These are phyloP conservation scores for Neobulgaria alba DNA, from an alignment of 2,329 filamentous ascomycete genomes.

Conservation along the genomic window DNA sequence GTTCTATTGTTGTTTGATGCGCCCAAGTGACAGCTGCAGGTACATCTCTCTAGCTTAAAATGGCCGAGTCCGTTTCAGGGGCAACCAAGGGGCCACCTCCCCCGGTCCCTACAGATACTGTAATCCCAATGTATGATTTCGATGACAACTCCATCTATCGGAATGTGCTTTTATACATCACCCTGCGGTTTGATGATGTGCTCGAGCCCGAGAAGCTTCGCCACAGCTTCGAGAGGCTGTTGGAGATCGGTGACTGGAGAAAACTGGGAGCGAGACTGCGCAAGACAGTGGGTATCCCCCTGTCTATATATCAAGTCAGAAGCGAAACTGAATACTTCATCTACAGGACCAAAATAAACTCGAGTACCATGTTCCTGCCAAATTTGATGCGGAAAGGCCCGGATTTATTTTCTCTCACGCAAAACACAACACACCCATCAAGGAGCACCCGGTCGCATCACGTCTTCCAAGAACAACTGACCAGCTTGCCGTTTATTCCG, in stretches of 20 bases:
- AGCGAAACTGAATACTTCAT: not conserved
- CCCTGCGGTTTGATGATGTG: conserved; percentile 35
- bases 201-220: conserved; percentile 34
- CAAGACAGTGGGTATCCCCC: conserved; percentile 28
- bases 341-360: conserved; percentile 21
- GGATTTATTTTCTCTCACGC: conserved; percentile 34
- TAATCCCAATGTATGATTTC: conserved; percentile 8
- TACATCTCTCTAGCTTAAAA: too few species aligned
- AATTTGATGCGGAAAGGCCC: conserved; percentile 32
- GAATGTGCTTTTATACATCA: conserved; percentile 5
- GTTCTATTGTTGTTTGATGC: too few species aligned
- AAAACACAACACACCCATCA: conserved; percentile 30
- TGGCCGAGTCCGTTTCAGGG: too few species aligned
- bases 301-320: not conserved
- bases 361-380: conserved; percentile 35
- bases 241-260: conserved; percentile 36
- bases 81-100: too few species aligned
- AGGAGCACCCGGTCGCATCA: conserved; percentile 34
- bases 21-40: too few species aligned
- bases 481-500: conserved; percentile 26
- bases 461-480: conserved; percentile 30
- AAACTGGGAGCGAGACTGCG: conserved; percentile 38
- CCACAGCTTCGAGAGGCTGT: conserved; percentile 30
- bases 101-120: conserved; percentile 8
- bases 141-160: conserved; percentile 12